Conservation (phyloP, 2,329 filamentous ascomycete genomes). For the Colletotrichum eremochloae region DNA sequence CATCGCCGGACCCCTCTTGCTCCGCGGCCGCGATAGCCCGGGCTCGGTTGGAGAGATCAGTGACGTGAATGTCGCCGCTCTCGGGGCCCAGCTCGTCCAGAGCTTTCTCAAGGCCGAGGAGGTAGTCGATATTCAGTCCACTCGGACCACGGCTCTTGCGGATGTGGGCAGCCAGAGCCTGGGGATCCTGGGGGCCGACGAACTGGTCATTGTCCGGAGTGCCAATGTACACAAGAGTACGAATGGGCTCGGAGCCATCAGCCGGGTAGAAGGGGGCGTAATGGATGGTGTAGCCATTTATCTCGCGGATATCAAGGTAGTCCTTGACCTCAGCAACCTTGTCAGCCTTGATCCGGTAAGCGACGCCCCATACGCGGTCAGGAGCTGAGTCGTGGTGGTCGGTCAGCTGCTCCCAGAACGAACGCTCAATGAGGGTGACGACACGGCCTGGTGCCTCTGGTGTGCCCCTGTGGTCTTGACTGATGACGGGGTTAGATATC, state of each 20-base stretch:
- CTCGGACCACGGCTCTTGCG: conserved; percentile 82
- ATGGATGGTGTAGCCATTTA: conserved; percentile 96
- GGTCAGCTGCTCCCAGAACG: conserved; percentile 84
- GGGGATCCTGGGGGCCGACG: conserved; percentile 83
- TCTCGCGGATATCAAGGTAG: conserved; percentile 96
- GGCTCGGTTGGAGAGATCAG: conserved; percentile 82
- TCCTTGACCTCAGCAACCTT: conserved; percentile 84
- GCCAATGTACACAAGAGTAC: conserved; percentile 89
- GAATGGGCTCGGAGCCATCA: conserved; percentile 57
- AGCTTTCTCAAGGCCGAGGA: conserved; percentile 83
- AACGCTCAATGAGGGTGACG: conserved; percentile 88
- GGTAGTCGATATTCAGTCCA: conserved; percentile 90
- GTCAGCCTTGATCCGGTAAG: conserved; percentile 83
- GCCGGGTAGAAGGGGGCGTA: conserved; percentile 85
- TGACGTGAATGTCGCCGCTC: conserved; percentile 86
- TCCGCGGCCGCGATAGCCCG: conserved; percentile 67
- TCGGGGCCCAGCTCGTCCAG: conserved; percentile 79
- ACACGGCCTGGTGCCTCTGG: conserved; percentile 89
- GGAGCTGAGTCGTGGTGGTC: conserved; percentile 73
- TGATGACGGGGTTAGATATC: conserved; percentile 54
- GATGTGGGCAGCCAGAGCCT: conserved; percentile 85
- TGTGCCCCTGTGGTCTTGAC: conserved; percentile 95
- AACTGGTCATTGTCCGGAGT: conserved; percentile 95
- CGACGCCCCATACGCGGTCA: conserved; percentile 88
- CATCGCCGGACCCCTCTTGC: conserved; percentile 41